Percentiles rank a stretch among this genome's conserved stretches.
Conservation (phyloP, 768 basidiomycete species). For the Mycena alexandri region DNA sequence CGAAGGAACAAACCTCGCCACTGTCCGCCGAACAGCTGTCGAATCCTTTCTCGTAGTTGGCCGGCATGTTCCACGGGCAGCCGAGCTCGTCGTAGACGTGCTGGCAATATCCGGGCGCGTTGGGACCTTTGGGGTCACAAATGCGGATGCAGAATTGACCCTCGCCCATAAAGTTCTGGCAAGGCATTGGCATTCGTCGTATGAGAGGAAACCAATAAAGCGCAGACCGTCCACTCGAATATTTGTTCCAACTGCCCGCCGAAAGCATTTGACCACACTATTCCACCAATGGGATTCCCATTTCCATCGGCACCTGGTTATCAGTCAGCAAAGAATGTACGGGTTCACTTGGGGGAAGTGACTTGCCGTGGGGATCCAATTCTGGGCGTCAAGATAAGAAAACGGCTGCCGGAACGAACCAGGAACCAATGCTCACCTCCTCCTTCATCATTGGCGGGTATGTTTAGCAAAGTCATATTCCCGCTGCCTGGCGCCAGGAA, state of each 20-base stretch:
- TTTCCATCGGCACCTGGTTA: constrained; percentile 58
- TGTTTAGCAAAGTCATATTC: constrained; percentile 74
- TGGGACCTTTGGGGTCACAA: constrained; percentile 64
- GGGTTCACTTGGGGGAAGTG: no score
- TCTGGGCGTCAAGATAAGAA: constrained; percentile 44
- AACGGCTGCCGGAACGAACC: background rate
- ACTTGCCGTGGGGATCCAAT: constrained; percentile 74
- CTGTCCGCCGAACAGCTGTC: constrained; percentile 67
- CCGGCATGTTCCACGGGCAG: constrained; percentile 74
- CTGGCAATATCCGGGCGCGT: constrained; percentile 68
- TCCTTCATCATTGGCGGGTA: constrained; percentile 68
- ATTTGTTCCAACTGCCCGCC: constrained; percentile 70
- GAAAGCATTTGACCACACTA: constrained; percentile 83
- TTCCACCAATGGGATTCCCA: constrained; percentile 58
- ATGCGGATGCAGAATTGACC: constrained; percentile 80
- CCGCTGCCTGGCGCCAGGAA: constrained; percentile 62
- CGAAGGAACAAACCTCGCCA: constrained; percentile 53
- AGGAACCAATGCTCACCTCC: constrained; percentile 48
- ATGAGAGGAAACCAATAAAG: constrained; percentile 4
- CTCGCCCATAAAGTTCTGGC: constrained; percentile 71
- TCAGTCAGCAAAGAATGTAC: no score
- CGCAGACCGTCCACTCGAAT: constrained; percentile 78
- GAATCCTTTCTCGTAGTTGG: constrained; percentile 60
- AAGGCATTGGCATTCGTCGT: background rate
- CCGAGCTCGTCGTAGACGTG: constrained; percentile 71